Base-by-base conservation (phyloP, 2,329 filamentous ascomycete genomes). In the Lachnum nothofagi region DNA sequence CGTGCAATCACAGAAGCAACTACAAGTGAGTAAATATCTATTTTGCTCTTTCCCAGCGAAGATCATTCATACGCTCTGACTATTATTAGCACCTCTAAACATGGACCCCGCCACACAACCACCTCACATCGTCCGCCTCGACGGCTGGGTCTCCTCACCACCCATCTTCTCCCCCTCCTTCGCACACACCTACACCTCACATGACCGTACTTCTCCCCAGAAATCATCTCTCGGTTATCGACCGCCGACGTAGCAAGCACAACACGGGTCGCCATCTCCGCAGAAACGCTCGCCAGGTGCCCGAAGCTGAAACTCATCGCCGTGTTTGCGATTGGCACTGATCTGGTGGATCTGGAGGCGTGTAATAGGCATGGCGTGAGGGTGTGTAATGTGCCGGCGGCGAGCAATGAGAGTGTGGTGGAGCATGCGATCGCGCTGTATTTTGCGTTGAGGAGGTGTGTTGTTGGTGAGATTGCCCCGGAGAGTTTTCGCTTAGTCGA, bases 241-340 rank as follows among this genome's bases (percentile, higher is more conserved):
- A 65, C 68, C 44, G 69, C 69, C 25, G 64, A 67, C 48, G 60
- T 73, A 5, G 53, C 68, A 8, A 63, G 72, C 44, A 58, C 62
- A 33, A 68, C 65, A 0, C 53, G 65, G 0, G 49, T 65, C 3
- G 66, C 63, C 7, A 49, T 72, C 22, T 49, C 57, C 3, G 62
- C 62, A 5, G 53, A 56, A 12, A 50, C 60, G 2, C 52, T 70
- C 7, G 44, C 51, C 6, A 58, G 57, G 10, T 63, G 54, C 16
- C 66, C 68, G 5, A 59, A 60, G 1, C 57, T 70, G 45, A 55
- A 62, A 10, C 59, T 69, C 51, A 48, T 72, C 20, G 63, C 61
- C 25, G 60, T 68, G 2, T 58, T 68, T 16, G 69, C 68, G 1
- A 66, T 66, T 12, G 69, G 69, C 8, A 66, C 60, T 14, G 69